Base-by-base conservation (phyloP, 2,329 filamentous ascomycete genomes). In the Phialocephala sp. region DNA sequence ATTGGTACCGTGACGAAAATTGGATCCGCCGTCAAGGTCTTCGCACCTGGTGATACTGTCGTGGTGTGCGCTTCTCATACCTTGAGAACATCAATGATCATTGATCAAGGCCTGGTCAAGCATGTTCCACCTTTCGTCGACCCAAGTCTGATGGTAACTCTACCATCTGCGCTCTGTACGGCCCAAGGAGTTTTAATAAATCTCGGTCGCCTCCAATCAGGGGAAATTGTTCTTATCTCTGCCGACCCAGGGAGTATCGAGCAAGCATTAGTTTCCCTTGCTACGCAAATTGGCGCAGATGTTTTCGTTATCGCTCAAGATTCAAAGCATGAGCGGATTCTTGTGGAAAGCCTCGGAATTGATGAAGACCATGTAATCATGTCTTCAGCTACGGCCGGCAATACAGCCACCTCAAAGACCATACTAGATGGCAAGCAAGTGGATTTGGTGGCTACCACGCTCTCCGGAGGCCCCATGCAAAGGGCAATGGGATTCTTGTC, bases 301-400 rank as follows among this genome's bases (percentile, higher is more conserved):
- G 45, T 55, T n/a, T 62, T 55, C 32, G 36, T 55, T 6, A 24
- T 54, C n/a, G 59, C 59, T 27, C 59, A 55, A 32, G 59, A 62
- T 55, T 8, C 32, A 20, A 62, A 55, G 32, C 59, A 62, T 43
- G 59, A 62, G 32, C 15, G 18, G 6, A 35, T 35, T 15, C 27
- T 62, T 4, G 39, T 62, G 9, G 59, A 62, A 43, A 55, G 24
- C 35, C 59, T 55, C n/a, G 59, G 59, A 14, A 37, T 62, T 39
- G 59, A 62, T 55, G 59, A 62, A 55, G 59, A 62, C 9, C 59
- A 55, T 43, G 43, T 63, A n/a, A 22, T 63, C 12, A 24, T 41
- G n/a, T 22, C 61, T 54, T 24, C 55, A n/a, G n/a, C 22, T 12
- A 63, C 61, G 2, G 8, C 41, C n/a, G 41, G 22, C 3, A 36